Base-by-base conservation (phyloP, 2,329 filamentous ascomycete species). In the Alternaria solani region DNA sequence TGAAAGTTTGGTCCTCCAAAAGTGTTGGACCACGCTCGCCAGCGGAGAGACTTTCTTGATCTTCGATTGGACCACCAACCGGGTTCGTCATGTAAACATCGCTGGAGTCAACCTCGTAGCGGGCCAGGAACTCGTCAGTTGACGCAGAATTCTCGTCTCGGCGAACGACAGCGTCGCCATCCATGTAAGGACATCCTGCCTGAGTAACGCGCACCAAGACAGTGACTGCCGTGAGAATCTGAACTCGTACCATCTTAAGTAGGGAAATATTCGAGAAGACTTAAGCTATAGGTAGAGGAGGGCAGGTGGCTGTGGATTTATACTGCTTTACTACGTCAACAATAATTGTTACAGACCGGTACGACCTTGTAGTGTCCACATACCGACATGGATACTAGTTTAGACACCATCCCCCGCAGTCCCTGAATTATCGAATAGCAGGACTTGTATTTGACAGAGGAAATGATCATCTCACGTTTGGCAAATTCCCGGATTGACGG, bases 1-100 rank as follows among this genome's bases (percentile, higher is more conserved):
- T 84, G 72, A 91, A 89, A 64, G 90, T 88, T 51, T 90, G 91
- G 72, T 92, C 90, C 70, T 92, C 90, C 0, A 93, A 79, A 20
- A 92, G 79, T 1, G 88, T 89, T 1, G 90, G 85, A 1, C 90
- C 90, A 44, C 89, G 82, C 7, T 85, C 82, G 2, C 90, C 90
- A n/a, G 85, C 89, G 68, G 84, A 89, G 38, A 92, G 78, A 68
- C 87, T 90, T 63, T 85, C 81, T 69, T 90, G 88, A 30, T 92
- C 90, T 47, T 82, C 82, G 41, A 92, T 88, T 0, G 89, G 89
- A 0, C 87, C 88, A 11, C 90, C 90, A 25, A 87, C 86, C 71
- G 92, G 90, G 28, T 86, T 86, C 1, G 89, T 92, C 66, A 80
- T 53, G 56, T 74, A 79, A 11, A 59, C 62, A 41, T 78, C 69